Evolutionary conservation across 805 yeast species (phyloP).

Genomic region (Nakazawaea sp.): DNA sequence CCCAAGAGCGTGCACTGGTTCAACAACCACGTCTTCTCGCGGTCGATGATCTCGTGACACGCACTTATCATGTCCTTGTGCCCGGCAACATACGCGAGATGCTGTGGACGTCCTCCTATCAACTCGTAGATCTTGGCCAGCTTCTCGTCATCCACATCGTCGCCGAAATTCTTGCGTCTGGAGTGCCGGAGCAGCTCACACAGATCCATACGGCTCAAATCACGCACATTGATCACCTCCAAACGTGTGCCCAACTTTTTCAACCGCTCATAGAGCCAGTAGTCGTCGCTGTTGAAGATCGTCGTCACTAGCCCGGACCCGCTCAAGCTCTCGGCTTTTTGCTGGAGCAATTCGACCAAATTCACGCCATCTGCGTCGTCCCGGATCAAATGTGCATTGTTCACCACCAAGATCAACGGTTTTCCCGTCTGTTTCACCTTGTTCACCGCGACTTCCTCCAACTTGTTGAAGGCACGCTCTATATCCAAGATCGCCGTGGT

Average conservation of each 20-base stretch:
- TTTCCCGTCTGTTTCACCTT: constrained; percentile 32
- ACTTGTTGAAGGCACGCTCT: constrained; percentile 71
- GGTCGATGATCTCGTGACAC: constrained; percentile 64
- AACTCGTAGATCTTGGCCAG: constrained; percentile 57
- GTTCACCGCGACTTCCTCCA: constrained; percentile 63
- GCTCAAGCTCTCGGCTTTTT: constrained; percentile 72
- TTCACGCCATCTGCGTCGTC: constrained; percentile 70
- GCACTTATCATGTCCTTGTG: constrained; percentile 51
- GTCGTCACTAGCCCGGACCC: constrained; percentile 65
- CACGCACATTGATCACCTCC: constrained; percentile 64
- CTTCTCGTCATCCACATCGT: constrained; percentile 26
- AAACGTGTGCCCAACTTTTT: constrained; percentile 66
- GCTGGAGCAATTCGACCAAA: constrained; percentile 69
- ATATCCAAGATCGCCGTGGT: constrained; percentile 77
- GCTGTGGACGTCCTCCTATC: constrained; percentile 84
- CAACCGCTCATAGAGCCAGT: constrained; percentile 79
- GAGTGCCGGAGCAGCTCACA: constrained; percentile 45
- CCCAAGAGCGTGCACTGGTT: constrained; percentile 80
- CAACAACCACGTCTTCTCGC: constrained; percentile 80
- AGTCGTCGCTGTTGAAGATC: constrained; percentile 75
- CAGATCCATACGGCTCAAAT: constrained; percentile 50
- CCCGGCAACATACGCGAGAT: constrained; percentile 62
- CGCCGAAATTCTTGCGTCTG: constrained; percentile 36
- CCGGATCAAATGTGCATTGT: constrained; percentile 67
- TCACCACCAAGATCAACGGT: constrained; percentile 67